Conservation (phyloP, 345 rosid species). For the Heritiera littoralis region DNA sequence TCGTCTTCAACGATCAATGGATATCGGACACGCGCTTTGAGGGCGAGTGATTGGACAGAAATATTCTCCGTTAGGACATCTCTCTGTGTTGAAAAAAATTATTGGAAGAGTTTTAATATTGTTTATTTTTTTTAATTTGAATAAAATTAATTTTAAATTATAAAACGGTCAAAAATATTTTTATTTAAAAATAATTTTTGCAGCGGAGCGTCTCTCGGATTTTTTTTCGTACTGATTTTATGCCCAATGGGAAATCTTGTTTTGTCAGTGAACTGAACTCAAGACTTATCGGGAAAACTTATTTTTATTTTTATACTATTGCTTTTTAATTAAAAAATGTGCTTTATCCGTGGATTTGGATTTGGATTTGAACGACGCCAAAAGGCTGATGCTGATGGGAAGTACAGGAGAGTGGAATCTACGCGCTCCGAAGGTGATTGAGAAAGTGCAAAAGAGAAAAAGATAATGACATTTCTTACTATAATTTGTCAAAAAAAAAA, state of each 20-base stretch:
- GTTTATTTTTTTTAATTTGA: too few species aligned
- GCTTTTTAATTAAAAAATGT: background rate
- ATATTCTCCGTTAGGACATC: background rate
- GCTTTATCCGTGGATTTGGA: background rate
- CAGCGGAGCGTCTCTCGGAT: background rate
- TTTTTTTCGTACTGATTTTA: background rate
- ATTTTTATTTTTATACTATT: background rate
- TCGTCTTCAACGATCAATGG: background rate
- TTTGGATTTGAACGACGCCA: background rate
- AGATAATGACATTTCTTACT: background rate
- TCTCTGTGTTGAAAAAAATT: too few species aligned
- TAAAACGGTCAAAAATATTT: too few species aligned
- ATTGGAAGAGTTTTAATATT: too few species aligned
- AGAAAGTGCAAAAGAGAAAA: background rate
- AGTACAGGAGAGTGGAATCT: background rate
- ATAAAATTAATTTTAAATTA: too few species aligned
- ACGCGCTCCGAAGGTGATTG: background rate
- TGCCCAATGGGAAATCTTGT: background rate
- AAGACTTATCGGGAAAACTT: background rate
- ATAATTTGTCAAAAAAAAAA: too few species aligned
- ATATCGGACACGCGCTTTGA: background rate
- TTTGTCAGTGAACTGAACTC: background rate
- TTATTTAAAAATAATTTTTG: too few species aligned
- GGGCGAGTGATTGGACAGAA: background rate
- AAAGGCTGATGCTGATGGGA: background rate